Evolutionary conservation across 805 yeast genomes (phyloP).

Genomic region (Ogataea paraovalis): DNA sequence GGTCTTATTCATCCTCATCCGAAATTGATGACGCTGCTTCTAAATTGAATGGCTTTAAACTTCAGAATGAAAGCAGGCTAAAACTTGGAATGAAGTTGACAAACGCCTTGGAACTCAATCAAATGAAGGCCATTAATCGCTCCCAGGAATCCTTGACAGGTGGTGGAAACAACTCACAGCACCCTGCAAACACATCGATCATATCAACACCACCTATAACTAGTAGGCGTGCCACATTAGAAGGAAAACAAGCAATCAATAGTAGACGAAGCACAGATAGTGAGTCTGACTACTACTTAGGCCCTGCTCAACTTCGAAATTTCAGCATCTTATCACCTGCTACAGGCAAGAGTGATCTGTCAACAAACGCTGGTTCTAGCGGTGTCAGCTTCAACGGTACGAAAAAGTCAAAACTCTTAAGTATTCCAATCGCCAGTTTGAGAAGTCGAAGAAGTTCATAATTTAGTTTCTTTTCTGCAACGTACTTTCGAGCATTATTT

Average conservation of each 20-base stretch:
- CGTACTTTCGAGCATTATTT: too few relatives aligned
- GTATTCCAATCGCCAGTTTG: constrained; percentile 32
- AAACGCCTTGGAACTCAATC: constrained; percentile 4
- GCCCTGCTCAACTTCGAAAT: background rate
- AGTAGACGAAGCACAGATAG: background rate
- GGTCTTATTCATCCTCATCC: constrained; percentile 11
- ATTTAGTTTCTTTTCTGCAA: background rate
- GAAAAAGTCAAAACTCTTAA: constrained; percentile 24
- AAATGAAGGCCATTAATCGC: constrained; percentile 1
- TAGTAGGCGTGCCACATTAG: background rate
- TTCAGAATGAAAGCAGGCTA: constrained; percentile 27
- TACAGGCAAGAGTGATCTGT: background rate
- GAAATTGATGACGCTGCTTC: constrained; percentile 27
- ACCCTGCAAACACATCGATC: background rate
- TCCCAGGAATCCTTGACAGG: constrained; percentile 23
- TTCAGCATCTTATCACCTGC: background rate
- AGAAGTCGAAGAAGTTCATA: constrained; percentile 14
- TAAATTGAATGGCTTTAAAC: constrained; percentile 25
- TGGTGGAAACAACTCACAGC: background rate
- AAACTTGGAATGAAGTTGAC: constrained; percentile 27
- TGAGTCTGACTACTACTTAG: background rate
- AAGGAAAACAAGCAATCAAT: background rate
- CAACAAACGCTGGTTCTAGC: background rate
- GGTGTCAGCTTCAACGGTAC: background rate
- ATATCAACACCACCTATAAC: background rate